Evolutionary conservation across 163 green algal species (phyloP).

Genomic region (Coccomyxa subellipsoidea): DNA sequence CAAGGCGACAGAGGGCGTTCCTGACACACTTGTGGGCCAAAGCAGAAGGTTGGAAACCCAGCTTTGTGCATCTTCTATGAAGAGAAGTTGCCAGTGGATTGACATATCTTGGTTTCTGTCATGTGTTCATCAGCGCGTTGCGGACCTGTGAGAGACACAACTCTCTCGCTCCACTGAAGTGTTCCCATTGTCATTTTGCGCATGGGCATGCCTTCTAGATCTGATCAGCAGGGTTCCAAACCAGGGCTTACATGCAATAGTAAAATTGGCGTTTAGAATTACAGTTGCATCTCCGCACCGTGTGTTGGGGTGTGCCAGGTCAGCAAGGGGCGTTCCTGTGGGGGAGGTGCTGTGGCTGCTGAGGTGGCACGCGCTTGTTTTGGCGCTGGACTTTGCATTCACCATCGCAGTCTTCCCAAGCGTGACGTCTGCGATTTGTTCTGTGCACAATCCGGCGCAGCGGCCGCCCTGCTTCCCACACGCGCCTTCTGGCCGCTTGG

Average conservation of each 20-base stretch:
- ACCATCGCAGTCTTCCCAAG: slow-evolving; percentile 47
- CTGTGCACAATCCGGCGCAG: slow-evolving; percentile 40
- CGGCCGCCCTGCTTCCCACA: slow-evolving; percentile 45
- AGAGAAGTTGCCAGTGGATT: no score
- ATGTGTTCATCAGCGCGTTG: no score
- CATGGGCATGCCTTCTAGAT: no score
- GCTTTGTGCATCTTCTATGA: not conserved
- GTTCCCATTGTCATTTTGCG: no score
- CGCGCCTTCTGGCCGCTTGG: slow-evolving; percentile 32
- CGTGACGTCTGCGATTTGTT: slow-evolving; percentile 63
- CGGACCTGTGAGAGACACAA: no score
- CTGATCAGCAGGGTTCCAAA: no score
- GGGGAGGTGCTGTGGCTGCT: not conserved
- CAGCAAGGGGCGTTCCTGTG: not conserved
- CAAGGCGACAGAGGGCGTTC: not conserved
- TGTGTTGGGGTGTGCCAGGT: not conserved
- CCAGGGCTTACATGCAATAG: no score
- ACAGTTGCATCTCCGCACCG: no score
- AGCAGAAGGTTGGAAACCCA: not conserved
- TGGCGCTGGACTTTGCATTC: not conserved
- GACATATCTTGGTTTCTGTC: no score
- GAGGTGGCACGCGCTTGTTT: not conserved
- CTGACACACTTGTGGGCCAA: not conserved
- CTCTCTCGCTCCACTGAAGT: no score
- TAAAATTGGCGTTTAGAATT: no score